Conservation (phyloP, 2,329 filamentous ascomycete genomes). For the Aulographum hederae region DNA sequence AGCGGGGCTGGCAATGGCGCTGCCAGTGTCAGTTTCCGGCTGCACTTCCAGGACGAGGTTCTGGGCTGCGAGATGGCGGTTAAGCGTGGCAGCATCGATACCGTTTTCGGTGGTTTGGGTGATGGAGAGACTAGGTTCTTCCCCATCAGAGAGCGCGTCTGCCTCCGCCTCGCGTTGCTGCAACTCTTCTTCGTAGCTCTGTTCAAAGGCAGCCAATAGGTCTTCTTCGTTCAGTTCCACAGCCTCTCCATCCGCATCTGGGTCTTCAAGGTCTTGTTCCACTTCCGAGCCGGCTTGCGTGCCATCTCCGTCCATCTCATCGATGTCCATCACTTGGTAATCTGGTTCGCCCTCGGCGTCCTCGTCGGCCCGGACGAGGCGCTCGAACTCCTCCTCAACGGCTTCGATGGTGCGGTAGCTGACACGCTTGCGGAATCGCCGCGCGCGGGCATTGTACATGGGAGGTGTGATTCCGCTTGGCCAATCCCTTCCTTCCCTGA, state of each 20-base stretch:
- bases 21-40: too few relatives aligned
- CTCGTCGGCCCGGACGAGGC: constrained; percentile 52
- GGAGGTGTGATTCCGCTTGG: constrained; percentile 77
- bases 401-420: constrained; percentile 71
- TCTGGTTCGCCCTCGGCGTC: constrained; percentile 28
- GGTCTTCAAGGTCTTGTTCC: constrained; percentile 9
- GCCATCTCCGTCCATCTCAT: constrained; percentile 9
- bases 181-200: constrained; percentile 1
- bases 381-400: constrained; percentile 62
- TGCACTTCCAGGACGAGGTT: too few relatives aligned
- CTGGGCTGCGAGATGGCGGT: not conserved
- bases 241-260: constrained; percentile 18
- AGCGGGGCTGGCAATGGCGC: not conserved
- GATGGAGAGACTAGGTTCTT: too few relatives aligned
- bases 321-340: constrained; percentile 14
- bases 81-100: not conserved
- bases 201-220: constrained; percentile 10
- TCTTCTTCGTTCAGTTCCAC: constrained; percentile 9
- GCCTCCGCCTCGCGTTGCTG: not conserved
- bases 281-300: constrained; percentile 18
- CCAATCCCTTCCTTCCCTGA: constrained; percentile 51
- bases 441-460: constrained; percentile 68
- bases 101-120: not conserved
- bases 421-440: constrained; percentile 67
- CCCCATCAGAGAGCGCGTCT: not conserved